A percentile compares a stretch with the other conserved stretches of the same genome.
These are phyloP conservation scores for Rhizoclosmatium globosum DNA, from an alignment of 192 early-diverging fungal genomes.

Conservation along the genomic window DNA sequence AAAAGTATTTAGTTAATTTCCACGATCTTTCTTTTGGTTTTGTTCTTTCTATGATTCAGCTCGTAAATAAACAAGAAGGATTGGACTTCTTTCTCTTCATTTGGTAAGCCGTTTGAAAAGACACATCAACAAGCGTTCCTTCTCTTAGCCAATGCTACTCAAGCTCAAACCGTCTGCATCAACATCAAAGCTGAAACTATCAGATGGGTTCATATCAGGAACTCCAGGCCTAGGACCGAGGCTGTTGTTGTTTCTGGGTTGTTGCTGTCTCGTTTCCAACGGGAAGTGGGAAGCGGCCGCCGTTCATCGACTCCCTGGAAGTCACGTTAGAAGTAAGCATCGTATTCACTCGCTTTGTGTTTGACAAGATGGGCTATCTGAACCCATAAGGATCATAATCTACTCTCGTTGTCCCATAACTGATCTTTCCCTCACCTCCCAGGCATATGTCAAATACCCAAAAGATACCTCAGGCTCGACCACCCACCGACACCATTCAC, in stretches of 20 bases:
- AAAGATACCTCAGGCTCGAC: neutral
- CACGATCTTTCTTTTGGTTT: neutral
- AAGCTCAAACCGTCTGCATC: slow-evolving; percentile 6
- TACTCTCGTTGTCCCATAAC: neutral
- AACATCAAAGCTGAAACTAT: neutral
- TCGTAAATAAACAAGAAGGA: too few species aligned
- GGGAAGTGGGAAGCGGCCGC: neutral
- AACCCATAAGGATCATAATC: neutral
- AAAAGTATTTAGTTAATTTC: too few species aligned
- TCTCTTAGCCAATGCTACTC: neutral
- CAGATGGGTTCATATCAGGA: slow-evolving; percentile 10
- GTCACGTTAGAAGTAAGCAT: neutral
- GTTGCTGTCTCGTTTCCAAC: slow-evolving; percentile 11
- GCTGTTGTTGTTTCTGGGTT: neutral
- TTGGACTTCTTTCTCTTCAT: neutral
- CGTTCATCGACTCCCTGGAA: neutral
- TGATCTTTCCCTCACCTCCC: neutral
- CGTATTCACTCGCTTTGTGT: neutral
- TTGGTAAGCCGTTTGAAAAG: neutral
- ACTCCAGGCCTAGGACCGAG: neutral
- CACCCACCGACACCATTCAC: neutral
- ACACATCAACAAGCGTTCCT: neutral
- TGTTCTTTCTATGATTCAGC: neutral
- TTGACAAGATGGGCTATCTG: neutral
- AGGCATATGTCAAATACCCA: neutral